Conservation (phyloP, 352 stramenopile species). For the Phytopythium chamaehyphon region DNA sequence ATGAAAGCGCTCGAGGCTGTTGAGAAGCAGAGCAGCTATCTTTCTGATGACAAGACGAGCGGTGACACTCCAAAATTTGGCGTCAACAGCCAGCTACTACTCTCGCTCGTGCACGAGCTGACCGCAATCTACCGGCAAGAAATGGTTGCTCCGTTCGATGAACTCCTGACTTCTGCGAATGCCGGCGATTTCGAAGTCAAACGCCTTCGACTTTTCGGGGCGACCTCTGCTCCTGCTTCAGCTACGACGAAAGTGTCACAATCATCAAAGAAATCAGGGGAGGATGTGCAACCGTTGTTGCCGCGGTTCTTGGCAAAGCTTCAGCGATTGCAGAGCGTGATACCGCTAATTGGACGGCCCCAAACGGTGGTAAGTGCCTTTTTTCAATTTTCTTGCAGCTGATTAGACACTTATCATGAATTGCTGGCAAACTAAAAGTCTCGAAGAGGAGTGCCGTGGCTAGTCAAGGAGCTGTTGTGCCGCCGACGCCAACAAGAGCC, state of each 20-base stretch:
- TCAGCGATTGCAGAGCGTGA: conserved; percentile 23
- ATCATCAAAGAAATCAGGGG: not conserved
- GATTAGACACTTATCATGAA: too few relatives aligned
- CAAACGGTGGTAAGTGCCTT: conserved; percentile 18
- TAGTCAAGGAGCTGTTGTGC: conserved; percentile 48
- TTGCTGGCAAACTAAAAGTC: conserved; percentile 21
- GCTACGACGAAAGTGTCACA: not conserved
- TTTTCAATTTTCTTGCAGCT: too few relatives aligned
- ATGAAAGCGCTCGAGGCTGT: conserved; percentile 51
- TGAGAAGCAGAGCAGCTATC: conserved; percentile 24
- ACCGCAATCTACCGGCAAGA: conserved; percentile 27
- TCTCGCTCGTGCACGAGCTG: conserved; percentile 40
- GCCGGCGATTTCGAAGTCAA: conserved; percentile 51
- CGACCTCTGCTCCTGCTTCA: conserved; percentile 3
- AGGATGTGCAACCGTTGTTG: conserved; percentile 12
- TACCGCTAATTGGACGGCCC: conserved; percentile 34
- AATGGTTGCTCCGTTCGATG: conserved; percentile 26
- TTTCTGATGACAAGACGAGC: not conserved
- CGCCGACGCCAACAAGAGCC: conserved; percentile 26
- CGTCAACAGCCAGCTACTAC: conserved; percentile 36
- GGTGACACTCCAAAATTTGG: conserved; percentile 19
- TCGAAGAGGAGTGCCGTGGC: conserved; percentile 41
- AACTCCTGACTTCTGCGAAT: conserved; percentile 29
- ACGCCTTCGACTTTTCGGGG: conserved; percentile 40
- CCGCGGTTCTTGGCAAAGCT: conserved; percentile 24